Evolutionary conservation across 371 early-diverging fungal genomes (phyloP), one percentile per base, ranked within the genome.

Genomic region (Coemansia linderi): DNA sequence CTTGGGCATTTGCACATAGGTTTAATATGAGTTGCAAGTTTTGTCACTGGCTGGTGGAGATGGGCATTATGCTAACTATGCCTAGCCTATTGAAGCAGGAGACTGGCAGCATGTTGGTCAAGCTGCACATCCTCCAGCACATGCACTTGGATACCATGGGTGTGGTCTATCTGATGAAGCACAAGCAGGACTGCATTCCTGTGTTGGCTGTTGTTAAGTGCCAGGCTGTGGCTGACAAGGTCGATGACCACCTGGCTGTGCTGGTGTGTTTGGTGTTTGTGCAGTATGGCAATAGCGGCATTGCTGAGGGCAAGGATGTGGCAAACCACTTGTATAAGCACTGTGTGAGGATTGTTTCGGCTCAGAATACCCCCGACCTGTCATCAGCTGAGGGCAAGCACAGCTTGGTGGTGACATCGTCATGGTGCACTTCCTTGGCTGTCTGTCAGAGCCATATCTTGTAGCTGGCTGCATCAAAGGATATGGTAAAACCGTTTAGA

Each of bases 41-140:
- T 44, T 84, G 96, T 10, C 87, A 90, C 82, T 89, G 91, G 0
- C 73, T 96, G 31, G 92, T 91, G 82, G 85, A 87, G 79, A 84
- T 87, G 87, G 95, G 95, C 8, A 90, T 93, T 50, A 93, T 94
- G 87, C 88, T 90, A 36, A 92, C 93, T 46, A 73, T 94, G 71
- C 97, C 97, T 19, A 93, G 94, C 66, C 70, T 96, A 46, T 83
- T 94, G 37, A 92, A 91, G 69, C 89, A 94, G 84, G 93, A 92
- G 65, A 76, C 78, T 4, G 63, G 68, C 44, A 77, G 82, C 33
- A 61, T 74, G 4, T 58, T 74, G 31, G 65, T 72, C 8, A 60
- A 69, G 54, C 58, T 83, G 22, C 64, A 72, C 9, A 66, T 83
- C 19, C 68, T 83, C 40, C 75, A 70, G 54, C 78, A 70, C 39